These are phyloP conservation scores for Ophiosphaerella narmari DNA, from an alignment of 2,329 filamentous ascomycete genomes.

Conservation along the genomic window DNA sequence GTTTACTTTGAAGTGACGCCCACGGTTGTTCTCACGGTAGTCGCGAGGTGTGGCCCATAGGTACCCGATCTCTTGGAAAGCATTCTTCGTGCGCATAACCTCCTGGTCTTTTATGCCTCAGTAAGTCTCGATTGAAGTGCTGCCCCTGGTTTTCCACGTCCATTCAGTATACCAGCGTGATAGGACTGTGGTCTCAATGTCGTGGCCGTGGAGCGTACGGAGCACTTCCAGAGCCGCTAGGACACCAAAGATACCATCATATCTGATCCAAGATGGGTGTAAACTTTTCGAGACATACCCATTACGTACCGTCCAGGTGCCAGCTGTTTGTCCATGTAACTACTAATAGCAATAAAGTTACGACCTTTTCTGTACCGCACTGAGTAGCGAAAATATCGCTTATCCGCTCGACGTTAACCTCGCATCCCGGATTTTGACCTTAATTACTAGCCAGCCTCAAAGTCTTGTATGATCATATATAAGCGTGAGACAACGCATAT, in stretches of 20 bases:
- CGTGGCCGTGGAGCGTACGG: slow-evolving; percentile 42
- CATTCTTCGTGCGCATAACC: slow-evolving; percentile 53
- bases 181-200: slow-evolving; percentile 57
- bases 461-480: slow-evolving; percentile 33
- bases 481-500: slow-evolving; percentile 75
- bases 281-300: background rate
- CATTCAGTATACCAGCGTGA: slow-evolving; percentile 77
- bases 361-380: slow-evolving; percentile 52
- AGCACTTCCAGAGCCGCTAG: slow-evolving; percentile 58
- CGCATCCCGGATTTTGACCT: slow-evolving; percentile 32
- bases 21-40: slow-evolving; percentile 64
- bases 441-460: slow-evolving; percentile 39
- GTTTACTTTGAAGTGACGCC: slow-evolving; percentile 79
- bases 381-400: slow-evolving; percentile 41
- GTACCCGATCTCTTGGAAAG: slow-evolving; percentile 39
- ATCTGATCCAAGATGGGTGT: slow-evolving; percentile 48
- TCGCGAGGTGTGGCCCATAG: slow-evolving; percentile 54
- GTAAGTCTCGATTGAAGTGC: slow-evolving; percentile 35
- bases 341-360: slow-evolving; percentile 47
- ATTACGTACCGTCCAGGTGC: slow-evolving; percentile 28
- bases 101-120: slow-evolving; percentile 52
- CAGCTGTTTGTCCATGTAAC: slow-evolving; percentile 61
- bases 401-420: slow-evolving; percentile 42
- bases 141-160: slow-evolving; percentile 69
- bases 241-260: slow-evolving; percentile 77